phyloP scores from a whole-genome alignment of 108 stramenopile species.

The Epipyxis sp. region DNA sequence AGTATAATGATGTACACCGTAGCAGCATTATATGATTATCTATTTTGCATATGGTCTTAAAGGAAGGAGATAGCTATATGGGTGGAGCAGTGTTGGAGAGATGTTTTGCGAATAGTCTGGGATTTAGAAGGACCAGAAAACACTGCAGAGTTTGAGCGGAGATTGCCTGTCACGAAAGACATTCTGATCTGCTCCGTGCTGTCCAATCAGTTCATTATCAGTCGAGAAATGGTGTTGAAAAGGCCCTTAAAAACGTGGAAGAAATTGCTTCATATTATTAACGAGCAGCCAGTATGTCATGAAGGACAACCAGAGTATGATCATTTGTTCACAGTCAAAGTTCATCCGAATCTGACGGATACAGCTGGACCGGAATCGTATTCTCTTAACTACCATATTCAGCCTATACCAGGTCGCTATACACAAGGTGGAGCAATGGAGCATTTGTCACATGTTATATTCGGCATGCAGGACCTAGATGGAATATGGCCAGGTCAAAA shows the following conservation, averaged over 20 bases:
- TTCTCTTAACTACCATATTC: not conserved
- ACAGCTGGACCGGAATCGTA: not conserved
- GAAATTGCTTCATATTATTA: not conserved
- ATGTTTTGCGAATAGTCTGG: not conserved
- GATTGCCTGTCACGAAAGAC: not conserved
- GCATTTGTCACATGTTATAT: not conserved
- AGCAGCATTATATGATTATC: too few species aligned
- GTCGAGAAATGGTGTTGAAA: not conserved
- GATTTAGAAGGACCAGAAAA: not conserved
- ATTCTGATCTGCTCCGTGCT: not conserved
- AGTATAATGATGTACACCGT: too few species aligned
- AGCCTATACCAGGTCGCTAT: too few species aligned
- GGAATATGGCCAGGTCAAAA: too few species aligned
- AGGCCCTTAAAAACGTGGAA: not conserved
- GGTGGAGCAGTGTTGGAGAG: conserved; percentile 8
- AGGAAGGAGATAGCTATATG: not conserved
- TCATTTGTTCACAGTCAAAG: not conserved
- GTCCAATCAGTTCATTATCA: not conserved
- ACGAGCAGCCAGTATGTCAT: not conserved
- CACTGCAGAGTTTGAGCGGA: not conserved
- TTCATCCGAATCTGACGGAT: not conserved
- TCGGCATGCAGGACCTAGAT: not conserved
- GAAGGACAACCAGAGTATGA: not conserved
- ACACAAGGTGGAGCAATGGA: conserved; percentile 4
- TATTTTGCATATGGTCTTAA: not conserved